phyloP scores from a whole-genome alignment of 352 stramenopile genomes.

The Albugo laibachii region DNA sequence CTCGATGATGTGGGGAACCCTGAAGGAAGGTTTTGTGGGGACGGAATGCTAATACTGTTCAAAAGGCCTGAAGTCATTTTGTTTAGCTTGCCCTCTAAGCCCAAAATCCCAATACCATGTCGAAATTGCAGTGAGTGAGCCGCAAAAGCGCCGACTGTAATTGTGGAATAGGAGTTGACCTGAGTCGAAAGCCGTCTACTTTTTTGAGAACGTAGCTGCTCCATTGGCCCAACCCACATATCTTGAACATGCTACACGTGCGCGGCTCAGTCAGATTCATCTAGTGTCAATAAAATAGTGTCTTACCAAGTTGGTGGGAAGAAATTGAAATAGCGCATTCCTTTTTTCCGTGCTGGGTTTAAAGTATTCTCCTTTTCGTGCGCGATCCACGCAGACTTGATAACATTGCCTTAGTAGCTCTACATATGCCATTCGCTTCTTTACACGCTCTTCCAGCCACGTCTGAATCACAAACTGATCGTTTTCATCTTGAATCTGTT shows the following conservation, averaged over 20 bases:
- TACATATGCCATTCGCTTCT: constrained; percentile 45
- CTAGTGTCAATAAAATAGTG: neutral
- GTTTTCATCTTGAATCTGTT: constrained; percentile 66
- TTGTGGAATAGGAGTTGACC: constrained; percentile 42
- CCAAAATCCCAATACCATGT: constrained; percentile 48
- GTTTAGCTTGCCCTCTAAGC: constrained; percentile 28
- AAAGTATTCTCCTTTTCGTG: constrained; percentile 51
- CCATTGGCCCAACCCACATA: constrained; percentile 57
- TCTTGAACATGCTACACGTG: constrained; percentile 44
- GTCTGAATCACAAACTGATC: constrained; percentile 40
- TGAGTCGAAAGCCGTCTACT: constrained; percentile 30
- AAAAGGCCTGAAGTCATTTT: constrained; percentile 27
- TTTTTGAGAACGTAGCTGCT: constrained; percentile 41
- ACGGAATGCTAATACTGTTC: constrained; percentile 17
- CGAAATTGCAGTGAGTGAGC: constrained; percentile 70
- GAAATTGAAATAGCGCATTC: constrained; percentile 37
- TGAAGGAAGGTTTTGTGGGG: too few species aligned
- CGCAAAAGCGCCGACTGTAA: constrained; percentile 64
- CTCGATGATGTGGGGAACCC: too few species aligned
- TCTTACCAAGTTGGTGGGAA: constrained; percentile 54
- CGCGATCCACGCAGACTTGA: constrained; percentile 39
- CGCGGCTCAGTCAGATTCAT: neutral
- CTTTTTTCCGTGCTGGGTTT: constrained; percentile 75
- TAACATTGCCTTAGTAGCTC: constrained; percentile 46
- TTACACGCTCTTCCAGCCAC: constrained; percentile 54